Percentiles rank a stretch among this genome's conserved stretches.
phyloP scores from a whole-genome alignment of 495 filamentous ascomycete genomes.

The Neurospora tetrasperma region DNA sequence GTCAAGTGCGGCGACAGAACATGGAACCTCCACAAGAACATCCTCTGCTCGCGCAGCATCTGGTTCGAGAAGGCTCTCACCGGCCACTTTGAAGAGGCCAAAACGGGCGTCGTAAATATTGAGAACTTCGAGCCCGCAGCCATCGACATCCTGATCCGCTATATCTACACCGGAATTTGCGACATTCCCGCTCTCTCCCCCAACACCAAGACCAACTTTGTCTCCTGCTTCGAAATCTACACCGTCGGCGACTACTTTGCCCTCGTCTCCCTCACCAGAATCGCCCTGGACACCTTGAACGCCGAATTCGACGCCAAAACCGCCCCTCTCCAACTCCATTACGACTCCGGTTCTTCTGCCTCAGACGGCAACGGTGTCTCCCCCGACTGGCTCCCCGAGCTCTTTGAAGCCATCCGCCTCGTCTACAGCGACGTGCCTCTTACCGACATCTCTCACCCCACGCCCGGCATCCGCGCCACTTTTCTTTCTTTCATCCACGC shows the following conservation, averaged over 20 bases:
- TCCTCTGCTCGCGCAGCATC: constrained; percentile 18
- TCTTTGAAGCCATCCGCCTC: constrained; percentile 15
- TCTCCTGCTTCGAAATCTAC: constrained; percentile 17
- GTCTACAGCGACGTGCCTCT: constrained; percentile 11
- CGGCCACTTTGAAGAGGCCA: constrained; percentile 16
- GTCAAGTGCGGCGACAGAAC: constrained; percentile 15
- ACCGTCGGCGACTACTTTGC: constrained; percentile 20
- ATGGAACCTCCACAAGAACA: constrained; percentile 22
- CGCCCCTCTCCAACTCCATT: constrained; percentile 8
- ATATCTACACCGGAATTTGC: constrained; percentile 21
- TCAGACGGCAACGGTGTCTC: neutral
- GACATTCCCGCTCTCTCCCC: constrained; percentile 10
- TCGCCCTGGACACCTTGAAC: constrained; percentile 12
- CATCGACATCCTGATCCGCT: constrained; percentile 15
- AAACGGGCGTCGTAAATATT: constrained; percentile 13
- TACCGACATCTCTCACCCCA: neutral
- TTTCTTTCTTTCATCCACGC: constrained; percentile 12
- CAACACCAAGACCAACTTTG: constrained; percentile 10
- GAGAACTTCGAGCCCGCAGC: constrained; percentile 12
- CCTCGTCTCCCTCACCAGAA: constrained; percentile 8
- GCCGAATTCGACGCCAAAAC: constrained; percentile 14
- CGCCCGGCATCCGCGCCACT: constrained; percentile 6
- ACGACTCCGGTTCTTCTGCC: neutral
- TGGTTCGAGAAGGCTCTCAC: constrained; percentile 22
- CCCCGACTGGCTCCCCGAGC: constrained; percentile 15